These are phyloP conservation scores for Fragaria ananassa DNA, from an alignment of 306 rosid genomes.

Conservation along the genomic window DNA sequence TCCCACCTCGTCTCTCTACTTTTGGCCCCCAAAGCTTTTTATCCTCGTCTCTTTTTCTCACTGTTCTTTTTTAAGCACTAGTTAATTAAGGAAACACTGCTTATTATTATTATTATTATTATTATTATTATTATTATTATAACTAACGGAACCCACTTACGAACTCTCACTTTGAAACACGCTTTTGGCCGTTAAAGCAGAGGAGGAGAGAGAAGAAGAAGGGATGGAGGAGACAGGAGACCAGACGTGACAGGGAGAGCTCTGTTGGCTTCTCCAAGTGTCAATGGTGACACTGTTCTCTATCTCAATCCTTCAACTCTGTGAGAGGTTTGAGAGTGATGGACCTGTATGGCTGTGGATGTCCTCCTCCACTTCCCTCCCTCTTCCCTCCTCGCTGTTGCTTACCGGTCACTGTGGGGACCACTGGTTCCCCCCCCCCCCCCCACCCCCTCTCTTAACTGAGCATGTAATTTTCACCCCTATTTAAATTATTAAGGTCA, in stretches of 20 bases:
- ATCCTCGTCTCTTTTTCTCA: background rate
- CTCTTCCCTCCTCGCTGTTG: background rate
- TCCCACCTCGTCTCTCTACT: conserved; percentile 6
- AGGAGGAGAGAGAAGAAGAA: background rate
- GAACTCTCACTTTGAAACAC: background rate
- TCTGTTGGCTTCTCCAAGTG: background rate
- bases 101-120: background rate
- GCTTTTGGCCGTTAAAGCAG: background rate
- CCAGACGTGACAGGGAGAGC: background rate
- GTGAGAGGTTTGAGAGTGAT: background rate
- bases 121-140: background rate
- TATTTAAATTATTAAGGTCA: too few species aligned
- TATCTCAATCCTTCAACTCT: background rate
- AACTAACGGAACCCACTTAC: background rate
- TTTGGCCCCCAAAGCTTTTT: background rate
- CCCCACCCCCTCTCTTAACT: background rate
- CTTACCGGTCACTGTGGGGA: conserved; percentile 7
- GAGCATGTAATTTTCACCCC: background rate
- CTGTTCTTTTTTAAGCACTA: background rate
- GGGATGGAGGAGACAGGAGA: background rate
- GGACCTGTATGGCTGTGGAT: conserved; percentile 15
- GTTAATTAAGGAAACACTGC: background rate
- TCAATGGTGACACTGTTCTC: background rate
- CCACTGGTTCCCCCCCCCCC: background rate
- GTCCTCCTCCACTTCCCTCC: background rate